Base-by-base conservation (phyloP, 2,329 filamentous ascomycete species). In the Thelonectria olida region DNA sequence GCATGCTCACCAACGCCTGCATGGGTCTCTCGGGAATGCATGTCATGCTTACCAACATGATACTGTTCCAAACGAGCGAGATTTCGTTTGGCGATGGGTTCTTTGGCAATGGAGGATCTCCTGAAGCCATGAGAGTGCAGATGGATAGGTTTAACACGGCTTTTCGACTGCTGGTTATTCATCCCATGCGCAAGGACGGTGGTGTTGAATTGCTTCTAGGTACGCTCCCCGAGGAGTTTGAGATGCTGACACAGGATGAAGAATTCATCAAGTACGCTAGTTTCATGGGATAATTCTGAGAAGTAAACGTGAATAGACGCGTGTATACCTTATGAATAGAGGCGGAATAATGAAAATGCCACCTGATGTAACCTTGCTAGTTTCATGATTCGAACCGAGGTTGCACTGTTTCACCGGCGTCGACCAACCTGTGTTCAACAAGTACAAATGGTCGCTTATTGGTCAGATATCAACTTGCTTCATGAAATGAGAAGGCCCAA, bases 21-120 rank as follows among this genome's bases (percentile, higher is more conserved):
- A 72, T 71, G 68, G 65, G 67, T 4, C 67, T 73, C 0, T 65
- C 72, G 19, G 67, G 70, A 34, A 69, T 72, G 67, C 54, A 65
- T 51, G 2, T 62, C 36, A 65, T 73, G 63, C 67, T 74, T 3
- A 68, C 70, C 6, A 74, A 73, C 27, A 62, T 75, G 58, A 68
- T 75, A 52, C 51, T 74, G 13, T 62, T 73, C 31, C 68, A 64
- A n/a, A 60, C 58, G 19, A 55, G 59, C 23, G 67, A 73, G 36
- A 60, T 74, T 25, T 53, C 52, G 4, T 74, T 75, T 42, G 73
- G 73, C 1, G 66, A 61, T 10, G 36, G 61, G 4, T 45, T 71
- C 2, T 73, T 75, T 42, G 65, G 38, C 2, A 73, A 73, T 20
- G 47, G 57, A 1, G 73, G 73, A 4, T 61, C 53, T 17, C 66